Conservation (phyloP, 768 basidiomycete species). For the Auriculariales sp. region DNA sequence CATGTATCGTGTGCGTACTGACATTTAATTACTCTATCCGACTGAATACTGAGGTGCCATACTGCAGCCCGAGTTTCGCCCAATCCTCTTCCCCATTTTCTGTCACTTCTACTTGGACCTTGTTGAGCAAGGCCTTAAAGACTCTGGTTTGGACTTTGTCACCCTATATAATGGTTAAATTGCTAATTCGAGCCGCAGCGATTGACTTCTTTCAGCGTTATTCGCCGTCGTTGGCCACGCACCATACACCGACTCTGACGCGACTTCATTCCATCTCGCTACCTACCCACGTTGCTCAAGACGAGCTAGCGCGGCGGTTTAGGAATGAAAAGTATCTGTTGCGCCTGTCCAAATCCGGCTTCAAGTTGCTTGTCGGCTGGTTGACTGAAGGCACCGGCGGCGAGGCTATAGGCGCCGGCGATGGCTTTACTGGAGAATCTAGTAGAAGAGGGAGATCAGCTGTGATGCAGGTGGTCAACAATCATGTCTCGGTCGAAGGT, state of each 20-base stretch:
- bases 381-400: slow-evolving; percentile 84
- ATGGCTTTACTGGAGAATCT: slow-evolving; percentile 66
- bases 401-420: slow-evolving; percentile 65
- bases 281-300: slow-evolving; percentile 71
- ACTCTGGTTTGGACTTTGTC: slow-evolving; percentile 52
- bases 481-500: slow-evolving; percentile 86
- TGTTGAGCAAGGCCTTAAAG: slow-evolving; percentile 77
- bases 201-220: slow-evolving; percentile 61
- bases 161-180: slow-evolving; percentile 3
- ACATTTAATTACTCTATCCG: background rate
- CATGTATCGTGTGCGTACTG: slow-evolving; percentile 63
- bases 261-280: slow-evolving; percentile 69
- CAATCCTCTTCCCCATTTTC: slow-evolving; percentile 90
- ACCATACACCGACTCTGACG: slow-evolving; percentile 56
- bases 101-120: slow-evolving; percentile 95
- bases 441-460: slow-evolving; percentile 78
- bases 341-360: slow-evolving; percentile 81
- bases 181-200: slow-evolving; percentile 27
- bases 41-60: background rate
- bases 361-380: slow-evolving; percentile 88
- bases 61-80: slow-evolving; percentile 87
- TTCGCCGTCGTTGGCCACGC: slow-evolving; percentile 46
- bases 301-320: slow-evolving; percentile 72
- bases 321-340: slow-evolving; percentile 83
- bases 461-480: slow-evolving; percentile 89